Evolutionary conservation across 805 yeast species (phyloP).

Genomic region (Lipomyces chichibuensis): DNA sequence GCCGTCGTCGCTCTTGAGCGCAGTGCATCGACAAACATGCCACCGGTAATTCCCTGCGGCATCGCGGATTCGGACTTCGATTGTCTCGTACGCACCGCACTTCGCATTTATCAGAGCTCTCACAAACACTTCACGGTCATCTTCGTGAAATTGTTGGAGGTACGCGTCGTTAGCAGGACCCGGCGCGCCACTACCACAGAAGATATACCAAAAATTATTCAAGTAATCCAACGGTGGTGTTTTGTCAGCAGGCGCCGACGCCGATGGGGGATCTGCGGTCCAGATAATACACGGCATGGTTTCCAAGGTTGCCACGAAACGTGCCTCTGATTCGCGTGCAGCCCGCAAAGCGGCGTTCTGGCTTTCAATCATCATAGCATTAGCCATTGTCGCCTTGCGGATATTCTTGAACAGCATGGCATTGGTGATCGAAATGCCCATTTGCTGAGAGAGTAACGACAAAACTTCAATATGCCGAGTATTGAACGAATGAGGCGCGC

Average conservation of each 20-base stretch:
- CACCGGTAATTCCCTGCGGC: conserved; percentile 31
- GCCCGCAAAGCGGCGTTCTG: conserved; percentile 33
- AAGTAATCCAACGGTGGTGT: conserved; percentile 27
- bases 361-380: conserved; percentile 35
- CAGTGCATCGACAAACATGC: conserved; percentile 35
- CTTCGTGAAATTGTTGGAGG: conserved; percentile 31
- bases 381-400: conserved; percentile 36
- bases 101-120: conserved; percentile 16
- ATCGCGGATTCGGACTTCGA: conserved; percentile 31
- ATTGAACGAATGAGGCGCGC: conserved; percentile 35
- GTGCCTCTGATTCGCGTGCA: conserved; percentile 36
- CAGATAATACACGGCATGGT: conserved; percentile 38
- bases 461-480: conserved; percentile 35
- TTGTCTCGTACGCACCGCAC: conserved; percentile 21
- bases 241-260: neutral
- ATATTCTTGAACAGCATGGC: conserved; percentile 35
- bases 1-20: conserved; percentile 30
- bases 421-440: conserved; percentile 37
- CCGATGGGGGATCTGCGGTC: conserved; percentile 31
- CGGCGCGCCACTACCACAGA: conserved; percentile 34
- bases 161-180: conserved; percentile 28
- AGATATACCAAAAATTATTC: conserved; percentile 33
- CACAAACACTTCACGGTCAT: conserved; percentile 26
- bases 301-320: conserved; percentile 35
- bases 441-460: conserved; percentile 35